These are phyloP conservation scores for Haplosporangium sp. DNA, from an alignment of 371 early-diverging fungal genomes.

Conservation along the genomic window DNA sequence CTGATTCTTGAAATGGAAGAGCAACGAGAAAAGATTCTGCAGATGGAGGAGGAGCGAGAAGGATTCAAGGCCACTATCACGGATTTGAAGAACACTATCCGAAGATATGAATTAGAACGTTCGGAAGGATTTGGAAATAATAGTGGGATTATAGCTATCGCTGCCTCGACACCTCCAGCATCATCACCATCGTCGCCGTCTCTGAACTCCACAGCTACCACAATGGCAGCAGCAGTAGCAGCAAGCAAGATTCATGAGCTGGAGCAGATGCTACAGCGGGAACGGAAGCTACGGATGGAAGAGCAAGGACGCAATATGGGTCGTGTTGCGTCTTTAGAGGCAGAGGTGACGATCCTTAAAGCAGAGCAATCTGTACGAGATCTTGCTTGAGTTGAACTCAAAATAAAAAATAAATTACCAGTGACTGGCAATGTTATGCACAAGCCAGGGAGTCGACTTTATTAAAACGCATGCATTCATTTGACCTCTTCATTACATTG, in stretches of 20 bases:
- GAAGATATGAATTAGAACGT: slow-evolving; percentile 34
- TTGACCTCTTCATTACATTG: not conserved
- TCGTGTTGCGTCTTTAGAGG: slow-evolving; percentile 59
- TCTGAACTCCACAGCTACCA: slow-evolving; percentile 20
- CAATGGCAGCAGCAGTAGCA: slow-evolving; percentile 28
- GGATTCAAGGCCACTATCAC: slow-evolving; percentile 26
- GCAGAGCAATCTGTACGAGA: slow-evolving; percentile 42
- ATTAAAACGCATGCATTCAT: not conserved
- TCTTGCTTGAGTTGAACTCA: not conserved
- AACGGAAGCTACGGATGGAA: slow-evolving; percentile 52
- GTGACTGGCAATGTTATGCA: no score
- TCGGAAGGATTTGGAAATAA: not conserved
- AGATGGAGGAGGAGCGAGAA: slow-evolving; percentile 55
- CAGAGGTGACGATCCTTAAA: slow-evolving; percentile 43
- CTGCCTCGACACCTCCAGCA: slow-evolving; percentile 3
- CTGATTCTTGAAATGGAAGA: slow-evolving; percentile 57
- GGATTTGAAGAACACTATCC: slow-evolving; percentile 43
- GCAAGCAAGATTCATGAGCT: slow-evolving; percentile 24
- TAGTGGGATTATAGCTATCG: slow-evolving; percentile 3
- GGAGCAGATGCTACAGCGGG: slow-evolving; percentile 44
- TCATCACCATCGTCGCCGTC: slow-evolving; percentile 15
- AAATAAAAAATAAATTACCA: not conserved
- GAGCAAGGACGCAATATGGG: slow-evolving; percentile 41
- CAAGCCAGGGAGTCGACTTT: no score
- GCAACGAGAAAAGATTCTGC: slow-evolving; percentile 58